Evolutionary conservation across 495 filamentous ascomycete species (phyloP).

Genomic region (Venustampulla echinocandica): DNA sequence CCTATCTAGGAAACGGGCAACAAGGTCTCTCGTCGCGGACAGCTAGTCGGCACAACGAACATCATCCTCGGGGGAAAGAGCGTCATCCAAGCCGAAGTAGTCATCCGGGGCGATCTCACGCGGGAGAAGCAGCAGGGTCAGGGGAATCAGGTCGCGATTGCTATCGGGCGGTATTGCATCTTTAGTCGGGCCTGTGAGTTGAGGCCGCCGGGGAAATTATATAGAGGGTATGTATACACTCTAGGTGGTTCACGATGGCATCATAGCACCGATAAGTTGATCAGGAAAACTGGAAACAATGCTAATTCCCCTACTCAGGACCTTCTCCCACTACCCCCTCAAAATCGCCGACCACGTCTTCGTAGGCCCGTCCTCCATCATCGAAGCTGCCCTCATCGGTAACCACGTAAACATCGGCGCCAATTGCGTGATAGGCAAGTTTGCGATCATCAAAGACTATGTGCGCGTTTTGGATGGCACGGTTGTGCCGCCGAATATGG

Average conservation of each 20-base stretch:
- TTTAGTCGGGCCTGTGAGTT: constrained; percentile 65
- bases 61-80: constrained; percentile 96
- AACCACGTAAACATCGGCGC: constrained; percentile 76
- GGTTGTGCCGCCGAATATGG: constrained; percentile 78
- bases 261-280: too few relatives aligned
- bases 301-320: constrained; percentile 26
- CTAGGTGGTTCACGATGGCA: too few relatives aligned
- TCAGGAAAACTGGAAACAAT: too few relatives aligned
- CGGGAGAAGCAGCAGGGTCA: constrained; percentile 32
- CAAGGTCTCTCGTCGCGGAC: constrained; percentile 87
- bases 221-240: constrained; percentile 52
- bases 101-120: constrained; percentile 84
- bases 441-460: constrained; percentile 86
- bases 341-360: constrained; percentile 92
- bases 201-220: constrained; percentile 66
- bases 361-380: constrained; percentile 60
- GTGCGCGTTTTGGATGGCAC: constrained; percentile 74
- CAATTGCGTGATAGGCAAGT: constrained; percentile 65
- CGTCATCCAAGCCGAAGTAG: constrained; percentile 83
- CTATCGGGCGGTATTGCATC: constrained; percentile 82
- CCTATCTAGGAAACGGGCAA: constrained; percentile 78
- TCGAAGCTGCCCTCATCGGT: constrained; percentile 72
- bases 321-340: constrained; percentile 69
- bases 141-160: constrained; percentile 53
- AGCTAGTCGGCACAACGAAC: constrained; percentile 89